phyloP scores from a whole-genome alignment of 768 basidiomycete genomes.

The Boletellus ananiceps region DNA sequence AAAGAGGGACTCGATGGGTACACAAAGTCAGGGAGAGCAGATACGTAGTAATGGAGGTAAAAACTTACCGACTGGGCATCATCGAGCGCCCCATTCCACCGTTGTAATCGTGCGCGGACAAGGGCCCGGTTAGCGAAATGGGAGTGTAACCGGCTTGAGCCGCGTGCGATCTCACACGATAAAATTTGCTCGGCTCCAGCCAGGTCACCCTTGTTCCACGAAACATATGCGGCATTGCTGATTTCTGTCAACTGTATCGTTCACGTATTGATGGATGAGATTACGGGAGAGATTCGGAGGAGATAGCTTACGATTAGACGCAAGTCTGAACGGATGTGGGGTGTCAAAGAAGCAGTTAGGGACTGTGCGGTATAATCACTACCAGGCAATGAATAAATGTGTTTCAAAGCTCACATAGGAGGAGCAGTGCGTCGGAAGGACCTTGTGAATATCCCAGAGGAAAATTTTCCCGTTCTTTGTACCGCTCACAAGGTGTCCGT shows the following conservation, averaged over 20 bases:
- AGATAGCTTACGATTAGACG: conserved; percentile 4
- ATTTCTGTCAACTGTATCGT: conserved; percentile 12
- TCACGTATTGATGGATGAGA: not conserved
- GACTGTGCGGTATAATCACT: conserved; percentile 4
- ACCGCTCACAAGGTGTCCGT: conserved; percentile 5
- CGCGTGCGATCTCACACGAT: conserved; percentile 12
- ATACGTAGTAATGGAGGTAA: not conserved
- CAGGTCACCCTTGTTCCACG: conserved; percentile 8
- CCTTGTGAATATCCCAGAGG: conserved; percentile 14
- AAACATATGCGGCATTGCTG: conserved; percentile 5
- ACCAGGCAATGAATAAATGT: not conserved
- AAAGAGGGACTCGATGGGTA: conserved; percentile 5
- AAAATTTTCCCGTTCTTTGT: conserved; percentile 5
- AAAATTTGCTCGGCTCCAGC: conserved; percentile 9
- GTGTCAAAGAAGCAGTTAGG: not conserved
- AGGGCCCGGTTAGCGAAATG: conserved; percentile 14
- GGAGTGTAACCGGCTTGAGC: not conserved
- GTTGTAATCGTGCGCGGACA: conserved; percentile 4
- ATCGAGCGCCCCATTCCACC: conserved; percentile 11
- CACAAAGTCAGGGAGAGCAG: not conserved
- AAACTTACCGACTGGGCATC: conserved; percentile 11
- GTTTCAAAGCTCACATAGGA: conserved; percentile 4
- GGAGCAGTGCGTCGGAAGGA: conserved; percentile 10
- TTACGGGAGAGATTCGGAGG: not conserved
- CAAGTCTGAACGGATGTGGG: not conserved